Percentiles rank a stretch among this genome's conserved stretches.
Evolutionary conservation across 768 basidiomycete genomes (phyloP).

Genomic region (Lentinula boryana): DNA sequence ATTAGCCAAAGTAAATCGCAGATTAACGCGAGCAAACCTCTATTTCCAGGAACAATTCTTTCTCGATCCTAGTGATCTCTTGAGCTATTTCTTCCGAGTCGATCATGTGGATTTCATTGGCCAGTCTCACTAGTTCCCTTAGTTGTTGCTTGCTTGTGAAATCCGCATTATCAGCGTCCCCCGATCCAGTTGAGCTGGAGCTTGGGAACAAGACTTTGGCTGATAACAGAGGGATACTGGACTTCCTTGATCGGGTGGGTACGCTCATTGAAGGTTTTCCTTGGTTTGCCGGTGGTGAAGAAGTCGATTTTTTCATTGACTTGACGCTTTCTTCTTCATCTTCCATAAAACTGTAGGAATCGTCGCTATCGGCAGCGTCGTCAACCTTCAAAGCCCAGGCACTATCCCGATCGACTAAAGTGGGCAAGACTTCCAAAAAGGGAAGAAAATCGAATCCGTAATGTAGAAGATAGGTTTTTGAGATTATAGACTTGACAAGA

Average conservation of each 20-base stretch:
- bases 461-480: constrained; percentile 77
- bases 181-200: constrained; percentile 17
- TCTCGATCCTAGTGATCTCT: constrained; percentile 77
- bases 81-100: constrained; percentile 72
- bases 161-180: constrained; percentile 26
- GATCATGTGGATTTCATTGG: constrained; percentile 47
- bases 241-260: constrained; percentile 55
- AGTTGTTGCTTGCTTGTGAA: constrained; percentile 50
- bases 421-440: constrained; percentile 65
- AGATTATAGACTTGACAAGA: constrained; percentile 71
- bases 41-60: constrained; percentile 65
- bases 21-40: constrained; percentile 42
- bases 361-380: constrained; percentile 52
- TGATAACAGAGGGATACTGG: constrained; percentile 52
- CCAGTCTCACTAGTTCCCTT: constrained; percentile 54
- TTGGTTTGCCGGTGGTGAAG: constrained; percentile 17
- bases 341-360: constrained; percentile 46
- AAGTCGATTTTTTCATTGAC: constrained; percentile 9
- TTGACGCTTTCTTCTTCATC: constrained; percentile 40
- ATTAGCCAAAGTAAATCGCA: constrained; percentile 4
- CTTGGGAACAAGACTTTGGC: constrained; percentile 37
- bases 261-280: constrained; percentile 14
- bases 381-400: constrained; percentile 72
- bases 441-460: constrained; percentile 82
- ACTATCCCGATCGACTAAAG: constrained; percentile 60